Base-by-base conservation (phyloP, 2,329 filamentous ascomycete genomes). In the Eutypa lata region DNA sequence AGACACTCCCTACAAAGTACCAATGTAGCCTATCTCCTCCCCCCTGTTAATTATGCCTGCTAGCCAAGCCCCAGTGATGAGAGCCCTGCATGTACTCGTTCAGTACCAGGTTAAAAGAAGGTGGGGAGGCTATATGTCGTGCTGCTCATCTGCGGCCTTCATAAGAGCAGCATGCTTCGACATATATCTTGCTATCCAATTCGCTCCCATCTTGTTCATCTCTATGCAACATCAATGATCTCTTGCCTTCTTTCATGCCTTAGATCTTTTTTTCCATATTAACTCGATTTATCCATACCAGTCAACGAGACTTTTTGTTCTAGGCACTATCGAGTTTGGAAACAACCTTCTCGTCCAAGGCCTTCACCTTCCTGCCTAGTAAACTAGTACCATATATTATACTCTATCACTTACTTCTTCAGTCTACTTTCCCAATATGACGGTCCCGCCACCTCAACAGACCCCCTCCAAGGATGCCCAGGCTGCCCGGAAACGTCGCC, bases 401-500 rank as follows among this genome's bases (percentile, higher is more conserved):
- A 24, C 43, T 37, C 54, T 52, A 55, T 24, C 22, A n/a, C 42
- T 8, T 45, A 45, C 22, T 26, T 24, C 56, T 60, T 60, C 57
- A 61, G 53, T 61, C 48, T 54, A 61, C 57, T 55, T 48, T 49
- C 50, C 55, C 60, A 65, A 60, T 58, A 82, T 82, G 79, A 81
- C 79, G 53, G 76, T 77, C 58, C 70, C 77, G 57, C 67, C 76
- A 57, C 66, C 73, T 52, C 73, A 74, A 61, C 74, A 74, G 65
- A 68, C 58, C 61, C 73, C 71, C 65, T 72, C 72, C 65, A 82
- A 81, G 65, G 78, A 81, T 62, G 70, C 74, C 44, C 74, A 77
- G 53, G 76, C 77, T 50, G 74, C 78, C 49, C 77, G 80, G 66
- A 84, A 96, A 78, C 85, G 92, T 68, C 87, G 91, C 76, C 89